Base-by-base conservation (phyloP, 73 alveolate genomes). In the Symbiodinium natans region DNA sequence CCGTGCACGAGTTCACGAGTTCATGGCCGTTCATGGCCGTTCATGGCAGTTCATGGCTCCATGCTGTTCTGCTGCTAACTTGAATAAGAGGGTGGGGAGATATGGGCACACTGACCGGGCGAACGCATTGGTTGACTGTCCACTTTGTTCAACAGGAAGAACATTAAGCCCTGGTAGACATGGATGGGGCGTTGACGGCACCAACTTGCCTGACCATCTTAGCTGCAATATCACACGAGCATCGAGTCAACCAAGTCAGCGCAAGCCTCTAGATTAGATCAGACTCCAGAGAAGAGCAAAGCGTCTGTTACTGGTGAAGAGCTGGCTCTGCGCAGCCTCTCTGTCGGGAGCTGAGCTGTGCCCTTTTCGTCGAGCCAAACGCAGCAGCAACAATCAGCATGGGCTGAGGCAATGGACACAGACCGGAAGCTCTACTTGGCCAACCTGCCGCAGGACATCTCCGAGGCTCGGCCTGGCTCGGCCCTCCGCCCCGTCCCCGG, bases 341-440 rank as follows among this genome's bases (percentile, higher is more conserved):
- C 80, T 63, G 80, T 29, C 36, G 0, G 38, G 80, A 23, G 36
- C 80, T 63, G 80, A 63, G 80, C n/a, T n/a, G n/a, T n/a, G n/a
- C n/a, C n/a, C n/a, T n/a, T n/a, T n/a, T n/a, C n/a, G n/a, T n/a
- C n/a, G n/a, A n/a, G n/a, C n/a, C n/a, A n/a, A n/a, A n/a, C n/a
- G n/a, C n/a, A n/a, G n/a, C n/a, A n/a, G n/a, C n/a, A n/a, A n/a
- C n/a, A n/a, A n/a, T n/a, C n/a, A n/a, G n/a, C n/a, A n/a, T n/a
- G n/a, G n/a, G n/a, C n/a, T n/a, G n/a, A 63, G 80, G 80, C 27
- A 13, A 63, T 63, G 80, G 80, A 63, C 36, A 29, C 80, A 29
- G 80, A 63, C 80, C 80, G 80, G 80, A 63, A 63, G 80, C 40
- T 63, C 4, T 63, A 63, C 80, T 36, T 63, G 80, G 33, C 80